These are phyloP conservation scores for Backusella mclennaniae DNA, from an alignment of 192 early-diverging fungal genomes.

Conservation along the genomic window DNA sequence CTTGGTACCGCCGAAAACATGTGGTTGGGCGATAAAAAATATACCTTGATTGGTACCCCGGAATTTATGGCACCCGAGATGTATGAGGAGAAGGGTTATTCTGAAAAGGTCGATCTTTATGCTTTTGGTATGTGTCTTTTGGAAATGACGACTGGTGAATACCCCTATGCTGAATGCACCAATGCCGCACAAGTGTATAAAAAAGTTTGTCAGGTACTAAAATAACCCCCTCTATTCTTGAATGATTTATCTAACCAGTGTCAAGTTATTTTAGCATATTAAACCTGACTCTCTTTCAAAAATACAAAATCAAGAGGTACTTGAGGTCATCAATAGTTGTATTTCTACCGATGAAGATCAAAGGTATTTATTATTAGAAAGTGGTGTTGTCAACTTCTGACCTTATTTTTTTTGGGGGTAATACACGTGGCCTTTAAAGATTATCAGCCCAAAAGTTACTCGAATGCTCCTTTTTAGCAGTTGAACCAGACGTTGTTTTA, in stretches of 20 bases:
- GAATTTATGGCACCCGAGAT: constrained; percentile 86
- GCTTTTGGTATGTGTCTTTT: constrained; percentile 81
- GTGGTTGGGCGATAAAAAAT: constrained; percentile 72
- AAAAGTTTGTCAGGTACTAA: constrained; percentile 63
- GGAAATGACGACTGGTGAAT: constrained; percentile 82
- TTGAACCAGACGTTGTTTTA: constrained; percentile 73
- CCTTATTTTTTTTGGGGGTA: not conserved
- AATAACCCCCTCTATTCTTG: not conserved
- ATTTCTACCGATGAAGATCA: constrained; percentile 62
- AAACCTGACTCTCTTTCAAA: constrained; percentile 69
- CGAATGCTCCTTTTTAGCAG: constrained; percentile 67
- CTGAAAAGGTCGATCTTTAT: constrained; percentile 81
- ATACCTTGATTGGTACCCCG: constrained; percentile 77
- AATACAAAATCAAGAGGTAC: constrained; percentile 59
- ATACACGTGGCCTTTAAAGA: constrained; percentile 24
- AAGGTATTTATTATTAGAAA: constrained; percentile 25
- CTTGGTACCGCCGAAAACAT: constrained; percentile 76
- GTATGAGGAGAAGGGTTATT: constrained; percentile 80
- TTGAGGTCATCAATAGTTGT: constrained; percentile 64
- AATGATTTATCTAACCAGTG: not conserved
- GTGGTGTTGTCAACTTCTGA: not conserved
- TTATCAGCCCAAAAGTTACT: constrained; percentile 68
- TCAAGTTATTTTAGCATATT: constrained; percentile 49
- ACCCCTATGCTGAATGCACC: constrained; percentile 78
- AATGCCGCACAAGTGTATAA: constrained; percentile 79